Conservation (phyloP, 306 rosid genomes). For the Glycyrrhiza uralensis region DNA sequence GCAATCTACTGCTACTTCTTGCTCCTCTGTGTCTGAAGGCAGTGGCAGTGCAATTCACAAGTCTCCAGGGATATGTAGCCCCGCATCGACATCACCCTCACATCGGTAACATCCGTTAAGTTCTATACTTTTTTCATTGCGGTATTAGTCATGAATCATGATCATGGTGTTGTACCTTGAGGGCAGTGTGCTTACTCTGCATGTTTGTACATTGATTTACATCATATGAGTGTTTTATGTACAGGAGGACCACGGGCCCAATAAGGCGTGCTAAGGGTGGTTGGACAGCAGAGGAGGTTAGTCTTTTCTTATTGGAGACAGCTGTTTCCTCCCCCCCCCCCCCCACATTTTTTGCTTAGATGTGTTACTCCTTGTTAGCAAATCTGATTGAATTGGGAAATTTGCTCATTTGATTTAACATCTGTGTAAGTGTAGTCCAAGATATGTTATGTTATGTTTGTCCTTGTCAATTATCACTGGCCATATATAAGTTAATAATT, state of each 20-base stretch:
- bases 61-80: conserved; percentile 71
- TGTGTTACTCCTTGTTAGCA: conserved; percentile 10
- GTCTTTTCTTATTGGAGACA: conserved; percentile 27
- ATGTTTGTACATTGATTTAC: conserved; percentile 16
- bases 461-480: not conserved
- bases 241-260: conserved; percentile 92
- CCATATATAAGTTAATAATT: not conserved
- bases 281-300: conserved; percentile 96
- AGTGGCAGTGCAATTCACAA: conserved; percentile 65
- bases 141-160: conserved; percentile 6
- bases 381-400: conserved; percentile 25
- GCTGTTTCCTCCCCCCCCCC: not conserved
- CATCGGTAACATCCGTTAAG: conserved; percentile 53
- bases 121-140: conserved; percentile 21
- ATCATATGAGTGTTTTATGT: conserved; percentile 16
- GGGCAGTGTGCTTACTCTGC: not conserved
- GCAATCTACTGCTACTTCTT: conserved; percentile 73
- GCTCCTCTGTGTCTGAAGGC: conserved; percentile 82
- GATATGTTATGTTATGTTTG: not conserved
- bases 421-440: not conserved
- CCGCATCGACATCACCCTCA: conserved; percentile 59
- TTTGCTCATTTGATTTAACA: conserved; percentile 11
- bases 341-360: conserved; percentile 10
- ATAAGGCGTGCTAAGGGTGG: conserved; percentile 99
- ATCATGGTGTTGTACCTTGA: not conserved